These are phyloP conservation scores for Niveomyces coronatus DNA, from an alignment of 2,329 filamentous ascomycete species.

Conservation along the genomic window DNA sequence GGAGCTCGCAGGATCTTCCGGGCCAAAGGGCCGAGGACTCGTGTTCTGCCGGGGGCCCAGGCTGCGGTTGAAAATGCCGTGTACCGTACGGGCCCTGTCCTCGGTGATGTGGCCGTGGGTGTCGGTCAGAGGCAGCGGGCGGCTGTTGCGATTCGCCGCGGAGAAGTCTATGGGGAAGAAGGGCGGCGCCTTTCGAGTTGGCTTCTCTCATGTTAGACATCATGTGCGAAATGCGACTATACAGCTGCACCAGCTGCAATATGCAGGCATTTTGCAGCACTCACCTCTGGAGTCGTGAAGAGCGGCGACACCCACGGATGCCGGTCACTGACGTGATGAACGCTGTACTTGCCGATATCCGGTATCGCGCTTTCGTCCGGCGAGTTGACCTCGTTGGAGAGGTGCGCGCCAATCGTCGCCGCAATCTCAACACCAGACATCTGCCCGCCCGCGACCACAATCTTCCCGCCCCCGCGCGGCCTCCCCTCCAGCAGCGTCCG, in stretches of 20 bases:
- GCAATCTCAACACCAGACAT: constrained; percentile 77
- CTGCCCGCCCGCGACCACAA: constrained; percentile 68
- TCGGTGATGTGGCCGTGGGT: constrained; percentile 52
- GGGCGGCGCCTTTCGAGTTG: constrained; percentile 36
- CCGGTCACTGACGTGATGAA: constrained; percentile 59
- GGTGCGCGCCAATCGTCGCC: constrained; percentile 57
- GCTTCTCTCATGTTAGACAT: constrained; percentile 21
- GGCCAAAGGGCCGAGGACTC: constrained; percentile 32
- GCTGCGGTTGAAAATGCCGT: constrained; percentile 37
- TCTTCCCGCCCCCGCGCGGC: constrained; percentile 39
- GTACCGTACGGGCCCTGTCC: constrained; percentile 43
- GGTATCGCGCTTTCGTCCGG: constrained; percentile 31
- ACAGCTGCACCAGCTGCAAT: too few relatives aligned
- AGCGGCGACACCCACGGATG: constrained; percentile 65
- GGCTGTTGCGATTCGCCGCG: constrained; percentile 58
- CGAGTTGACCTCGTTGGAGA: constrained; percentile 53
- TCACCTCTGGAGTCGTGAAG: constrained; percentile 40
- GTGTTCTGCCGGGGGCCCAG: constrained; percentile 46
- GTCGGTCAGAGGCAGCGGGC: constrained; percentile 49
- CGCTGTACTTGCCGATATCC: constrained; percentile 38
- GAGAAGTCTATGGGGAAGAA: constrained; percentile 66
- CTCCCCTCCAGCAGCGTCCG: constrained; percentile 34
- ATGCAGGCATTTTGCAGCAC: too few relatives aligned
- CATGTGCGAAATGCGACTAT: too few relatives aligned
- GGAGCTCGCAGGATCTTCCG: constrained; percentile 29